Conservation (phyloP, 23 red algal species). For the Agarophyton chilense region DNA sequence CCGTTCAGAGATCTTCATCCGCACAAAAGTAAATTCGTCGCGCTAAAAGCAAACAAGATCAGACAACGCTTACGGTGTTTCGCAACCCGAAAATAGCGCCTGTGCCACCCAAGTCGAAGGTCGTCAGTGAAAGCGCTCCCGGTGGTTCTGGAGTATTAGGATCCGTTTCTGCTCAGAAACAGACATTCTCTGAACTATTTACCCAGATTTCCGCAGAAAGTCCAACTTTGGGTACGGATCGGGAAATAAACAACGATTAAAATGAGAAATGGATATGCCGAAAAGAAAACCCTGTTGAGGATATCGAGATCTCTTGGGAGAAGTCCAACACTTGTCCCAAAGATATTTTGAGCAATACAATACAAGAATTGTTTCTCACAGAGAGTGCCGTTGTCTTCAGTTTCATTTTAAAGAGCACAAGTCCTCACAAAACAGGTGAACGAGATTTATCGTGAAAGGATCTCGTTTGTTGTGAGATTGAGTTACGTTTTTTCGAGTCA, state of each 20-base stretch:
- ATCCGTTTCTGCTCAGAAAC: not conserved
- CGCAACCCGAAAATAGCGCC: not conserved
- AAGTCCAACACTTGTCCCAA: not conserved
- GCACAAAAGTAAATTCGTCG: not conserved
- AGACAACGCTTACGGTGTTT: not conserved
- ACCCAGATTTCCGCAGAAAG: not conserved
- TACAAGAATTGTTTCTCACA: too few relatives aligned
- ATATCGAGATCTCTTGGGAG: not conserved
- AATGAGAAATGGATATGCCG: not conserved
- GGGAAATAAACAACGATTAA: not conserved
- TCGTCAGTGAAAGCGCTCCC: not conserved
- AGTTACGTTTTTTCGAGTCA: not conserved
- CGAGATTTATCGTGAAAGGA: not conserved
- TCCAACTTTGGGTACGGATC: not conserved
- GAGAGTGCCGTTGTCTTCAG: not conserved
- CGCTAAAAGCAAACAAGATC: not conserved
- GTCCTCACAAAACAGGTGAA: not conserved
- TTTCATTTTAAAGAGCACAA: not conserved
- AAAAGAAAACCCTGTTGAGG: not conserved
- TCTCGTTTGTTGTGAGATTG: not conserved
- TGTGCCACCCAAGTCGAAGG: not conserved
- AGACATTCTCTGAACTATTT: not conserved
- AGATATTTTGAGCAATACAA: not conserved
- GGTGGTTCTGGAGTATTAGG: not conserved
- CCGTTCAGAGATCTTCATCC: not conserved